phyloP scores from a whole-genome alignment of 352 stramenopile species.

The Phytophthora lateralis region DNA sequence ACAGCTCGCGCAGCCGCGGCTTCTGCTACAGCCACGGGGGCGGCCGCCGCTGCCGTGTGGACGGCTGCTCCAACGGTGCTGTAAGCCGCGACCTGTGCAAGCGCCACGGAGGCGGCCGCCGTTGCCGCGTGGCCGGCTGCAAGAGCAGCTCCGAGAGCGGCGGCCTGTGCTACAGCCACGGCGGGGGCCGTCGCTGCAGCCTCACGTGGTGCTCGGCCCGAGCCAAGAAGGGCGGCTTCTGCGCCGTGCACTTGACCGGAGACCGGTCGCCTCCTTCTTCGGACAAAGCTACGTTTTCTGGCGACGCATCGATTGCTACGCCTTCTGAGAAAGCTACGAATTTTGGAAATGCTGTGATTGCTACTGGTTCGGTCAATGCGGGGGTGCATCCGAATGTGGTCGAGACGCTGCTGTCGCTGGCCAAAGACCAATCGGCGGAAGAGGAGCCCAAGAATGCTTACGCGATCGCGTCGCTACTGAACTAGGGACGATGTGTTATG shows the following conservation, averaged over 20 bases:
- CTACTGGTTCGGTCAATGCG: no score
- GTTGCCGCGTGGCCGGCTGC: slow-evolving; percentile 67
- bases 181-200: slow-evolving; percentile 67
- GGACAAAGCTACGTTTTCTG: not conserved
- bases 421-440: slow-evolving; percentile 41
- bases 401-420: slow-evolving; percentile 69
- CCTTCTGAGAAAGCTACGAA: not conserved
- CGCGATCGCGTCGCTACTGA: slow-evolving; percentile 63
- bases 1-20: slow-evolving; percentile 75
- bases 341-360: no score
- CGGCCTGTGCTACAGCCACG: slow-evolving; percentile 79
- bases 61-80: slow-evolving; percentile 72
- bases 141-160: slow-evolving; percentile 79
- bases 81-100: slow-evolving; percentile 87
- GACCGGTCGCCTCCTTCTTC: slow-evolving; percentile 31
- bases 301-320: not conserved
- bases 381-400: slow-evolving; percentile 52
- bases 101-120: slow-evolving; percentile 72
- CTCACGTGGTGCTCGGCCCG: slow-evolving; percentile 73
- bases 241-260: slow-evolving; percentile 56
- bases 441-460: slow-evolving; percentile 34
- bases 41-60: slow-evolving; percentile 63
- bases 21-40: slow-evolving; percentile 85
- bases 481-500: slow-evolving; percentile 23
- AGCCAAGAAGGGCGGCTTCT: slow-evolving; percentile 80